Evolutionary conservation across 106 monocot species (phyloP).

Genomic region (Dendrobium officinale): DNA sequence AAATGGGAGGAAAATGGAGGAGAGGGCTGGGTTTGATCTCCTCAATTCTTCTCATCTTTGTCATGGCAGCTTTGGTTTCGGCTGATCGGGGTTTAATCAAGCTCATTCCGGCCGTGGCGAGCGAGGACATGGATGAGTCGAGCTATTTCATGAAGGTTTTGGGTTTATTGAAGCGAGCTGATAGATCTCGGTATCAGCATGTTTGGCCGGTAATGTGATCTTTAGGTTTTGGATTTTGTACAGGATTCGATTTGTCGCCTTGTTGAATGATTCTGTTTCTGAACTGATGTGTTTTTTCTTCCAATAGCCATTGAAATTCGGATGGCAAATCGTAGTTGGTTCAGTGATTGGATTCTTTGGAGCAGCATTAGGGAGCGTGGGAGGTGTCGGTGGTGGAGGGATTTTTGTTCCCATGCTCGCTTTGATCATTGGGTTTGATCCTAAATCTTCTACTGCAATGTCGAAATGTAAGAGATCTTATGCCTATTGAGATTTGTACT

Average conservation of each 20-base stretch:
- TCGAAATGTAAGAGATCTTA: conserved; percentile 54
- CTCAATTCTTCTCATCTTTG: background rate
- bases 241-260: background rate
- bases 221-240: background rate
- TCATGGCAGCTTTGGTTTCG: background rate
- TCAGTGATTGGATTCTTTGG: conserved; percentile 59
- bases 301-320: conserved; percentile 41
- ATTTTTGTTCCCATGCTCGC: conserved; percentile 84
- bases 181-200: conserved; percentile 23
- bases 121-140: background rate
- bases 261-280: background rate
- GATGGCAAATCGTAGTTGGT: conserved; percentile 63
- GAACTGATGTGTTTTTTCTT: background rate
- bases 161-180: conserved; percentile 15
- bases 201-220: conserved; percentile 21
- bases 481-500: background rate
- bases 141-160: background rate
- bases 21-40: background rate
- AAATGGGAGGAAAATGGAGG: background rate
- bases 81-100: background rate
- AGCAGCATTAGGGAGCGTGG: conserved; percentile 71
- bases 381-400: conserved; percentile 70
- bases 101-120: background rate
- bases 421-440: conserved; percentile 71
- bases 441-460: conserved; percentile 71